Evolutionary conservation across 306 rosid species (phyloP).

Genomic region (Castanea crenata): DNA sequence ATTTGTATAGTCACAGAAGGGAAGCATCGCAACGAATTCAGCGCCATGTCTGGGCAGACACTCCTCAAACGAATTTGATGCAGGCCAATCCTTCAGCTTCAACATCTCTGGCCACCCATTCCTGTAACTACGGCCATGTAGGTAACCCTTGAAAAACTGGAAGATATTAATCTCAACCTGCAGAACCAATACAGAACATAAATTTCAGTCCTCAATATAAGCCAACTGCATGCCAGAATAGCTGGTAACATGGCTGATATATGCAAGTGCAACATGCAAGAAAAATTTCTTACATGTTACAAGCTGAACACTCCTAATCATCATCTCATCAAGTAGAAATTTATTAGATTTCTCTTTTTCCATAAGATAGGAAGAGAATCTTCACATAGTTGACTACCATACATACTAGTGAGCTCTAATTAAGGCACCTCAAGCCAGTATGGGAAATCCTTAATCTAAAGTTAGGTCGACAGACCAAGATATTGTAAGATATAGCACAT

Average conservation of each 20-base stretch:
- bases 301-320: neutral
- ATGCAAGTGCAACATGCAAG: neutral
- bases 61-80: slow-evolving; percentile 61
- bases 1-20: slow-evolving; percentile 59
- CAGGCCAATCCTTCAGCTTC: slow-evolving; percentile 74
- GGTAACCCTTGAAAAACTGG: slow-evolving; percentile 62
- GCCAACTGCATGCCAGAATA: slow-evolving; percentile 1
- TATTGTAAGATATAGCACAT: neutral
- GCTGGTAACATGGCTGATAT: neutral
- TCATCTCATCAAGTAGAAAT: neutral
- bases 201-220: slow-evolving; percentile 10
- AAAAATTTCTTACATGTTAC: neutral
- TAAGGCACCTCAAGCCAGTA: neutral
- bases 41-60: slow-evolving; percentile 67
- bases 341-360: neutral
- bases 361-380: neutral
- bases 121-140: slow-evolving; percentile 50
- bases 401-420: neutral
- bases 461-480: neutral
- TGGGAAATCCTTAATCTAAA: neutral
- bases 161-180: slow-evolving; percentile 53
- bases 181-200: slow-evolving; percentile 22
- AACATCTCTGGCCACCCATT: slow-evolving; percentile 71
- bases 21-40: slow-evolving; percentile 61
- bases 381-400: neutral